phyloP scores from a whole-genome alignment of 1,139 yeast genomes.

The Scheffersomyces illinoinensis region DNA sequence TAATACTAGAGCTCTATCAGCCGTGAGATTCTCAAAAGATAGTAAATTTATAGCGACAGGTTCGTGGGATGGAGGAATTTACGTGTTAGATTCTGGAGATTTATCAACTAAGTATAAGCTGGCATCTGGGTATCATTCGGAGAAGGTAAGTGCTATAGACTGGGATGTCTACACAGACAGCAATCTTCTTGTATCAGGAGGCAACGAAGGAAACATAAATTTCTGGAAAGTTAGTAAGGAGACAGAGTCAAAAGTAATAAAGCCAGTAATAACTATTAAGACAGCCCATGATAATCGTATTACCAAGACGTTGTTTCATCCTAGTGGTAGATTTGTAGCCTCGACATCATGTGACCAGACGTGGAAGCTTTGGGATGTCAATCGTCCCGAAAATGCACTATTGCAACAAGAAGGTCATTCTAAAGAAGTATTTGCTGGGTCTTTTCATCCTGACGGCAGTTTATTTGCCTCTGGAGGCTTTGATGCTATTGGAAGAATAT shows the following conservation, averaged over 20 bases:
- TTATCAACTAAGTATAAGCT: constrained; percentile 31
- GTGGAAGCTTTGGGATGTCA: constrained; percentile 86
- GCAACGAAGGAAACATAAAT: constrained; percentile 59
- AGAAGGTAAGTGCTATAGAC: constrained; percentile 69
- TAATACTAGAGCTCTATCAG: constrained; percentile 67
- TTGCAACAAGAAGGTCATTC: constrained; percentile 83
- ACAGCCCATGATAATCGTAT: constrained; percentile 58
- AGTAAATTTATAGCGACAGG: constrained; percentile 56
- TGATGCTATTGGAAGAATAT: constrained; percentile 71
- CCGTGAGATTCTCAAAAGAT: constrained; percentile 48
- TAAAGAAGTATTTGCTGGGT: constrained; percentile 63
- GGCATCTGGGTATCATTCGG: constrained; percentile 42
- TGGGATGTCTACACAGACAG: constrained; percentile 44
- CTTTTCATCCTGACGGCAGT: constrained; percentile 79
- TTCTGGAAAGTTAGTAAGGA: constrained; percentile 37
- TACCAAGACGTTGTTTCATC: constrained; percentile 67
- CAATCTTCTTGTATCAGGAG: constrained; percentile 53
- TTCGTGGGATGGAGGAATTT: constrained; percentile 82
- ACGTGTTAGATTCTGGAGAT: constrained; percentile 42
- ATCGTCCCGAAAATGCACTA: constrained; percentile 28
- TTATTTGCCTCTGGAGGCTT: constrained; percentile 75
- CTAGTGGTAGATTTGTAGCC: constrained; percentile 54
- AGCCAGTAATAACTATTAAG: constrained; percentile 20
- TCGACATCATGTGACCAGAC: constrained; percentile 84
- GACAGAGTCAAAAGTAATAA: constrained; percentile 5